phyloP scores from a whole-genome alignment of 2,329 filamentous ascomycete species.

The Taxawa tesnikishii region DNA sequence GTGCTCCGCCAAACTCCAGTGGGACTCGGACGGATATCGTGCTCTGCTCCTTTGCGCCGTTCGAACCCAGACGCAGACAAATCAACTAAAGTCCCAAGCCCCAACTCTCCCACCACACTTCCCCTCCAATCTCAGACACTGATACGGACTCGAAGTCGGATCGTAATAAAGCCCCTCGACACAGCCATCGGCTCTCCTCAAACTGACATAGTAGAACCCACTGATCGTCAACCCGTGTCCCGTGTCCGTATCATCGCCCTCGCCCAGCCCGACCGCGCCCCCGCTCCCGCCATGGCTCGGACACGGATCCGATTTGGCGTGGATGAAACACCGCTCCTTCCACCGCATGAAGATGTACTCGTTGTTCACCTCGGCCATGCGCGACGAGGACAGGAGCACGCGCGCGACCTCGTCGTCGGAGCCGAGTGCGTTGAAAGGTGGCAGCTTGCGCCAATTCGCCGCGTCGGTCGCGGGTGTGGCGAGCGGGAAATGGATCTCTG shows the following conservation, averaged over 20 bases:
- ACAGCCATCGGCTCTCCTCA: constrained; percentile 31
- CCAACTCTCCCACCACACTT: constrained; percentile 20
- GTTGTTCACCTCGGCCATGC: constrained; percentile 24
- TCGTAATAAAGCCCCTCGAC: constrained; percentile 43
- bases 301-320: constrained; percentile 15
- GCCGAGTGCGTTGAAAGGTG: constrained; percentile 16
- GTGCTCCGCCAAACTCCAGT: too few relatives aligned
- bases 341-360: constrained; percentile 46
- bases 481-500: constrained; percentile 8
- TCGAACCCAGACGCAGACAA: too few relatives aligned
- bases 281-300: constrained; percentile 4
- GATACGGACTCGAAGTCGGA: constrained; percentile 41
- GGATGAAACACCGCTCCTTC: constrained; percentile 41
- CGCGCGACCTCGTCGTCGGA: constrained; percentile 28
- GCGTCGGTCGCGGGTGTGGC: constrained; percentile 30
- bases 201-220: constrained; percentile 42
- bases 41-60: too few relatives aligned
- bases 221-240: constrained; percentile 38
- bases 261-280: constrained; percentile 6
- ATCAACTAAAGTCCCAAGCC: constrained; percentile 26
- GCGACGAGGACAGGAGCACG: constrained; percentile 28
- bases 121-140: constrained; percentile 34
- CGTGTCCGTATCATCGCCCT: constrained; percentile 15
- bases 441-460: constrained; percentile 36
- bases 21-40: too few relatives aligned